phyloP scores from a whole-genome alignment of 495 filamentous ascomycete genomes.

The Tuber brumale region DNA sequence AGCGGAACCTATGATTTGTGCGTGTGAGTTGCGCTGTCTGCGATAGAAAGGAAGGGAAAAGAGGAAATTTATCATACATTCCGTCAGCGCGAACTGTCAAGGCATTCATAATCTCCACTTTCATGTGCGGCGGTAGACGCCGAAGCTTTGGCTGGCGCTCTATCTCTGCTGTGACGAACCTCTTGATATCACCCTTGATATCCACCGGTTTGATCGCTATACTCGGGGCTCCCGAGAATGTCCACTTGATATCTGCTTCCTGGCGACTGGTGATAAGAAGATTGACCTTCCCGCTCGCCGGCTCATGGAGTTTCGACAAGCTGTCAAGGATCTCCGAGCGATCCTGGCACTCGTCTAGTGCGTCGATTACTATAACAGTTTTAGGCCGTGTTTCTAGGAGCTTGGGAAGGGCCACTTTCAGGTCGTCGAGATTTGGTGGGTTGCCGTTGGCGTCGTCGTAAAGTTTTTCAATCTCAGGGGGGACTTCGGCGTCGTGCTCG shows the following conservation, averaged over 20 bases:
- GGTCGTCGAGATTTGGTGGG: conserved; percentile 7
- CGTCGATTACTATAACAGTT: neutral
- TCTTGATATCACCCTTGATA: conserved; percentile 16
- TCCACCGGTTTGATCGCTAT: conserved; percentile 17
- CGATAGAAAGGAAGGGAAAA: neutral
- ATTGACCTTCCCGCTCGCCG: neutral
- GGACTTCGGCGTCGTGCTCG: neutral
- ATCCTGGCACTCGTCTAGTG: neutral
- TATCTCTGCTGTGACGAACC: conserved; percentile 12
- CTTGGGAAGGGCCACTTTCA: conserved; percentile 12
- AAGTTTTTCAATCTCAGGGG: conserved; percentile 12
- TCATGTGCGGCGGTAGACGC: neutral
- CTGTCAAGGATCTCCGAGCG: neutral
- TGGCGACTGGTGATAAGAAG: conserved; percentile 14
- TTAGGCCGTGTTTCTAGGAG: conserved; percentile 9
- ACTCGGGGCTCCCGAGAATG: conserved; percentile 4
- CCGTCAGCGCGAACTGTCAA: neutral
- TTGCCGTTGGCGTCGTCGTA: conserved; percentile 7
- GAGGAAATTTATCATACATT: neutral
- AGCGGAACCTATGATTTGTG: conserved; percentile 44
- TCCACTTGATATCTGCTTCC: conserved; percentile 15
- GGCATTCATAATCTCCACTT: neutral
- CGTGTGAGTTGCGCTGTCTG: neutral
- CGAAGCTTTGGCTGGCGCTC: neutral
- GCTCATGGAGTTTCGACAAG: neutral